Evolutionary conservation across 352 stramenopile species (phyloP).

Genomic region (Peronosclerospora sorghi): DNA sequence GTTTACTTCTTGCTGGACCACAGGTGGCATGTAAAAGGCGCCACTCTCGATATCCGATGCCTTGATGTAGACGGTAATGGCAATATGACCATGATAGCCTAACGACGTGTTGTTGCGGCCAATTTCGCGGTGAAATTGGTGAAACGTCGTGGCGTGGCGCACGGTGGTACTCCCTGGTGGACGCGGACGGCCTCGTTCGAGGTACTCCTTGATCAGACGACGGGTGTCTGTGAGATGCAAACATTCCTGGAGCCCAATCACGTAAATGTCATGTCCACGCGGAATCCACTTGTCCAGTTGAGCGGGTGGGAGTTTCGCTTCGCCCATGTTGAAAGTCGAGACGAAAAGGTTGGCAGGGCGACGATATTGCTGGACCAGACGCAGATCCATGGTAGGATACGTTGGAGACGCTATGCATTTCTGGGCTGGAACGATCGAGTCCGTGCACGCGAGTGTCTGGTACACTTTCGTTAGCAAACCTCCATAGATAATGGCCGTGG

Average conservation of each 20-base stretch:
- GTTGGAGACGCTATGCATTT: slow-evolving; percentile 27
- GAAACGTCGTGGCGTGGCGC: slow-evolving; percentile 19
- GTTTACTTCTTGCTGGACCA: slow-evolving; percentile 59
- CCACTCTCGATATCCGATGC: slow-evolving; percentile 48
- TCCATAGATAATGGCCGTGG: slow-evolving; percentile 55
- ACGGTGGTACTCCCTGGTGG: slow-evolving; percentile 13
- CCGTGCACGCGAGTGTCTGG: slow-evolving; percentile 12
- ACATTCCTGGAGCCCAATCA: slow-evolving; percentile 84
- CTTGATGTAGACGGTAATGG: slow-evolving; percentile 74
- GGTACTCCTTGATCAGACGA: slow-evolving; percentile 42
- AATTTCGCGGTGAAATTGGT: slow-evolving; percentile 69
- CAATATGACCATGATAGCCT: slow-evolving; percentile 83
- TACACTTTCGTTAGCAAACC: slow-evolving; percentile 33
- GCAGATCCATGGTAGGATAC: slow-evolving; percentile 17
- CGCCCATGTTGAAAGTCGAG: slow-evolving; percentile 81
- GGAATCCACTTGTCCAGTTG: slow-evolving; percentile 72
- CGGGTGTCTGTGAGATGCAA: slow-evolving; percentile 61
- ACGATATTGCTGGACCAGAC: slow-evolving; percentile 25
- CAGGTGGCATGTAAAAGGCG: slow-evolving; percentile 74
- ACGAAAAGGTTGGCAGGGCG: slow-evolving; percentile 60
- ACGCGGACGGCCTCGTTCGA: slow-evolving; percentile 34
- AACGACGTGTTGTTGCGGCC: slow-evolving; percentile 70
- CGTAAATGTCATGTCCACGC: slow-evolving; percentile 70
- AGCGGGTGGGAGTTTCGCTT: slow-evolving; percentile 42
- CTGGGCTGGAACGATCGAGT: slow-evolving; percentile 14